These are phyloP conservation scores for Globisporangium echinulatum DNA, from an alignment of 352 stramenopile species.

Conservation along the genomic window DNA sequence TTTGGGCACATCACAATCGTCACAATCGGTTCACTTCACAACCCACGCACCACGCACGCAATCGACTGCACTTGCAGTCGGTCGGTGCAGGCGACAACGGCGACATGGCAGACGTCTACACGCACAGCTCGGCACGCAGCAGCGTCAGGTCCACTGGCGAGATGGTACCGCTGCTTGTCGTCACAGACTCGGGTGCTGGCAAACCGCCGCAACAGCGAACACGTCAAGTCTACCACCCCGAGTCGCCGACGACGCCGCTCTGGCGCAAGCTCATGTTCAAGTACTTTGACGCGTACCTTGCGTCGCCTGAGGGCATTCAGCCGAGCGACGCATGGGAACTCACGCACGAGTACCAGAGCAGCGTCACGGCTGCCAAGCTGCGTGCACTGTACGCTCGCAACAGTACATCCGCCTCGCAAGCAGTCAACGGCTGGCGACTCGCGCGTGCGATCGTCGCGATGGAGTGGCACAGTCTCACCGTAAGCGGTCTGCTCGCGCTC, in stretches of 20 bases:
- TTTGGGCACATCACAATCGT: too few relatives aligned
- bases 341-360: conserved; percentile 27
- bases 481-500: conserved; percentile 34
- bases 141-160: too few relatives aligned
- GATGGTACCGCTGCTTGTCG: too few relatives aligned
- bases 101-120: too few relatives aligned
- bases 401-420: too few relatives aligned
- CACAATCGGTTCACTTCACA: too few relatives aligned
- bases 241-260: conserved; percentile 22
- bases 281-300: conserved; percentile 26
- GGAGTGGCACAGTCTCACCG: conserved; percentile 21
- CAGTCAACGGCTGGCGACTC: conserved; percentile 8
- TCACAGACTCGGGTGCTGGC: too few relatives aligned
- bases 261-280: conserved; percentile 37
- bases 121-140: too few relatives aligned
- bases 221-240: conserved; percentile 13
- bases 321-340: conserved; percentile 47
- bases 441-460: conserved; percentile 23
- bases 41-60: too few relatives aligned
- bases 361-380: conserved; percentile 24
- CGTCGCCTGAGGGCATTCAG: conserved; percentile 21
- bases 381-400: conserved; percentile 14
- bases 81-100: too few relatives aligned
- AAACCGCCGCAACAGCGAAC: too few relatives aligned
- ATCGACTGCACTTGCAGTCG: too few relatives aligned